Conservation (phyloP, 441 rosid species). For the Hura crepitans region DNA sequence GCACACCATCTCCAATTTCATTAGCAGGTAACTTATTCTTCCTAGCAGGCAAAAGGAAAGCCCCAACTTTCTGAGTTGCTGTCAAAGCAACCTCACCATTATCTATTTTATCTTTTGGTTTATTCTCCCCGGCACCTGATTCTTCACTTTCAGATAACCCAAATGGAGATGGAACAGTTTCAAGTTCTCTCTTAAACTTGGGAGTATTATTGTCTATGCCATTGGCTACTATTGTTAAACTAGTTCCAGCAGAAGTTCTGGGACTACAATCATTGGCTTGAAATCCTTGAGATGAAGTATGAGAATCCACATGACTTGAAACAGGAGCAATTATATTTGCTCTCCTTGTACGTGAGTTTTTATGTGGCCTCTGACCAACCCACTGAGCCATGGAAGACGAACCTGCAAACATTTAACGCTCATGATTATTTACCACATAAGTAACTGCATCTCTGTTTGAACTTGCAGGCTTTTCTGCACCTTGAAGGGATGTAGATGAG, state of each 20-base stretch:
- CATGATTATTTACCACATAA: constrained; percentile 44
- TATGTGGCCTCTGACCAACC: constrained; percentile 91
- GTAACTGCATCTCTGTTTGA: constrained; percentile 37
- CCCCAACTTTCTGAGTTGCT: constrained; percentile 49
- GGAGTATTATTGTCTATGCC: constrained; percentile 40
- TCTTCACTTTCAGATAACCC: constrained; percentile 88
- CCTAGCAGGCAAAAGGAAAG: constrained; percentile 43
- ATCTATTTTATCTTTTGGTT: constrained; percentile 50
- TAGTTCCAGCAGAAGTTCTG: constrained; percentile 51
- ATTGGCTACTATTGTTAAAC: constrained; percentile 40
- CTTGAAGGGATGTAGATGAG: constrained; percentile 58
- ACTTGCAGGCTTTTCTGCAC: constrained; percentile 47
- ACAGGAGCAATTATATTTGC: constrained; percentile 74
- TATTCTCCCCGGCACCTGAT: constrained; percentile 76
- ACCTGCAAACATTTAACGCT: constrained; percentile 44
- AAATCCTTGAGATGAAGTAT: constrained; percentile 56
- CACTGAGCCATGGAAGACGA: constrained; percentile 92
- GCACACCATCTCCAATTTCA: constrained; percentile 64
- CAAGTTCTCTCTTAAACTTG: constrained; percentile 60
- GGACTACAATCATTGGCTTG: constrained; percentile 54
- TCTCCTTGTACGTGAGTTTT: constrained; percentile 79
- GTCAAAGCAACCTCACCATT: constrained; percentile 42
- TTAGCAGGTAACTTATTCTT: constrained; percentile 53
- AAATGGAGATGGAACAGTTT: constrained; percentile 62
- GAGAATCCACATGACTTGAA: constrained; percentile 55